Percentiles rank a stretch among this genome's conserved stretches.
Evolutionary conservation across 257 asterid species (phyloP).

Genomic region (Capsicum rhomboideum): DNA sequence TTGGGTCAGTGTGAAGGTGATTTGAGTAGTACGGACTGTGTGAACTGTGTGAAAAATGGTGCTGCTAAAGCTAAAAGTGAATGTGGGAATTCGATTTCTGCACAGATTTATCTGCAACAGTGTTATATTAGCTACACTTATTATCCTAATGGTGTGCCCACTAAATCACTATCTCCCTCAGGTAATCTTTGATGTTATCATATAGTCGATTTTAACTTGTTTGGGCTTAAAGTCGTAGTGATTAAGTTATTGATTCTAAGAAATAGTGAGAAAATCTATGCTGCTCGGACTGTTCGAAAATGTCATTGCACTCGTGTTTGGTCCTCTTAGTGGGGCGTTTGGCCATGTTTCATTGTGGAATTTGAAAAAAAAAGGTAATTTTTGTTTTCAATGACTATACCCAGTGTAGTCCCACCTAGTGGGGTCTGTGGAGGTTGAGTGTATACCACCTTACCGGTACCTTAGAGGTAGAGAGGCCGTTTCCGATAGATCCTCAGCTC

Average conservation of each 20-base stretch:
- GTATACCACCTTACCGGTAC: too few relatives aligned
- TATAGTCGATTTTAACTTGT: not conserved
- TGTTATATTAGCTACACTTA: conserved; percentile 74
- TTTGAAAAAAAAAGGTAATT: too few relatives aligned
- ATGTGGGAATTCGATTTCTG: conserved; percentile 55
- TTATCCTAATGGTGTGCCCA: conserved; percentile 68
- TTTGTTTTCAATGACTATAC: too few relatives aligned
- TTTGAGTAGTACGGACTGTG: conserved; percentile 50
- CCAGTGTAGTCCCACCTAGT: too few relatives aligned
- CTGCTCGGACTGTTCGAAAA: not conserved
- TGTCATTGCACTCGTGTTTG: too few relatives aligned
- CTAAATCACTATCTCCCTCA: conserved; percentile 34
- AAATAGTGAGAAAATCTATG: not conserved
- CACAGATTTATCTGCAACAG: conserved; percentile 53
- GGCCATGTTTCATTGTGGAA: too few relatives aligned
- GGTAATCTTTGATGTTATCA: conserved; percentile 26
- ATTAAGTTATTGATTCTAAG: not conserved
- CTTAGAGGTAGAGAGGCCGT: too few relatives aligned
- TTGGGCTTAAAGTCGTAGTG: not conserved
- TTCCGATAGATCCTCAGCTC: too few relatives aligned
- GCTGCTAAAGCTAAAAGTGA: conserved; percentile 38
- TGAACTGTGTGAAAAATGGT: conserved; percentile 66
- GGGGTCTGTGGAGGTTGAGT: too few relatives aligned
- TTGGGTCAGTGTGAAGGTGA: conserved; percentile 95
- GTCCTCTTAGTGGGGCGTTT: too few relatives aligned